Evolutionary conservation across 2,329 filamentous ascomycete genomes (phyloP).

Genomic region (Stemphylium beticola): DNA sequence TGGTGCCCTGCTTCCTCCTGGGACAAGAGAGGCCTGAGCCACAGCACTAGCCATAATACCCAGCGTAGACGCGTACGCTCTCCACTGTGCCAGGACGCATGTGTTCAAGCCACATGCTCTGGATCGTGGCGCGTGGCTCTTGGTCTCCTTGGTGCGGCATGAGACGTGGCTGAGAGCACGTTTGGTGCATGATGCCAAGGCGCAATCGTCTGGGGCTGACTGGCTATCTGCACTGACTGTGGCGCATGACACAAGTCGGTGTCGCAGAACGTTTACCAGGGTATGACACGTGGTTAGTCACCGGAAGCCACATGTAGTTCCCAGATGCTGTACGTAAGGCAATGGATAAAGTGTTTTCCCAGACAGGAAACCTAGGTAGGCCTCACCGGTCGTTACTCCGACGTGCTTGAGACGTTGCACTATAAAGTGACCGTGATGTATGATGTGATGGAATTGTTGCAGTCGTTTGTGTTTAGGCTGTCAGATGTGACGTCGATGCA

Average conservation of each 20-base stretch:
- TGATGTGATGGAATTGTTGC: background rate
- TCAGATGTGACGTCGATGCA: slow-evolving; percentile 5
- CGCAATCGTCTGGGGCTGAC: background rate
- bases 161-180: slow-evolving; percentile 4
- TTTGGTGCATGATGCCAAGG: slow-evolving; percentile 9
- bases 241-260: slow-evolving; percentile 14
- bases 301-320: background rate
- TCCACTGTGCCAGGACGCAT: background rate
- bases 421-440: background rate
- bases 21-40: background rate
- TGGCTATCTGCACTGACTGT: slow-evolving; percentile 8
- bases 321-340: background rate
- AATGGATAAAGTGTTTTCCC: background rate
- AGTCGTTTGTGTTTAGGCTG: background rate
- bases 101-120: background rate
- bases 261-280: slow-evolving; percentile 1
- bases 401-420: background rate
- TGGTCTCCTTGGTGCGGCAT: background rate
- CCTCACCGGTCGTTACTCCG: background rate
- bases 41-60: slow-evolving; percentile 11
- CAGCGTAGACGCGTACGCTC: background rate
- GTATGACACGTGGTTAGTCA: slow-evolving; percentile 1
- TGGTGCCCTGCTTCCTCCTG: background rate
- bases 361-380: background rate
- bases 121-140: slow-evolving; percentile 7